Conservation (phyloP, 1,284 basidiomycete species). For the Prillingera fragicola region DNA sequence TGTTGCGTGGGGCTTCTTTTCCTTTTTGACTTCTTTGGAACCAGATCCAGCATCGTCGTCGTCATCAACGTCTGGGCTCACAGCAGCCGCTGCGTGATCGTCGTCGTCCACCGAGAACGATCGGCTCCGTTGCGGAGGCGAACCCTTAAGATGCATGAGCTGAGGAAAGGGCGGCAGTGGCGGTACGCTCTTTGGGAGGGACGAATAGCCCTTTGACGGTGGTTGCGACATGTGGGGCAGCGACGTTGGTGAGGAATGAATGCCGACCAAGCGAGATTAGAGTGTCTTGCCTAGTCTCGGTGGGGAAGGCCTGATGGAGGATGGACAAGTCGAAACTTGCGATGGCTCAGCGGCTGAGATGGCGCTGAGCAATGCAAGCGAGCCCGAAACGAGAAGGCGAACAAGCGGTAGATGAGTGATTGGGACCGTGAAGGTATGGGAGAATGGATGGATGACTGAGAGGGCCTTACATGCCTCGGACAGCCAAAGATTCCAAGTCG, state of each 20-base stretch:
- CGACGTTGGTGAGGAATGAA: neutral
- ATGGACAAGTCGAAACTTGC: too few relatives aligned
- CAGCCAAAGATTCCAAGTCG: too few relatives aligned
- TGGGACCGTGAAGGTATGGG: too few relatives aligned
- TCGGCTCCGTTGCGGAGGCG: conserved; percentile 9
- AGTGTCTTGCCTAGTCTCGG: too few relatives aligned
- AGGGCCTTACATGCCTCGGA: too few relatives aligned
- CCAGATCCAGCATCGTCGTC: conserved; percentile 7
- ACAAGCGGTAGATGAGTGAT: too few relatives aligned
- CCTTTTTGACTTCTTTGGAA: conserved; percentile 25
- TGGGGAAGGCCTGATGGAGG: too few relatives aligned
- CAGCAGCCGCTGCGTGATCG: conserved; percentile 9
- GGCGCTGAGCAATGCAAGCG: too few relatives aligned
- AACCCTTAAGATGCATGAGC: conserved; percentile 29
- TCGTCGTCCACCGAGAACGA: conserved; percentile 10
- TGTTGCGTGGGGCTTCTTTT: conserved; percentile 40
- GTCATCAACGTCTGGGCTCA: conserved; percentile 26
- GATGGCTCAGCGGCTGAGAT: too few relatives aligned
- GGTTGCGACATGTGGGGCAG: conserved; percentile 25
- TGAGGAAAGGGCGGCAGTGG: conserved; percentile 38
- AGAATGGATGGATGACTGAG: too few relatives aligned
- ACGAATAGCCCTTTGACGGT: conserved; percentile 28
- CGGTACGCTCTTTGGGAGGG: conserved; percentile 20
- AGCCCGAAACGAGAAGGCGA: too few relatives aligned
- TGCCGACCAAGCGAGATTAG: too few relatives aligned